phyloP scores from a whole-genome alignment of 768 basidiomycete genomes.

The Hygrocybe coccinea region DNA sequence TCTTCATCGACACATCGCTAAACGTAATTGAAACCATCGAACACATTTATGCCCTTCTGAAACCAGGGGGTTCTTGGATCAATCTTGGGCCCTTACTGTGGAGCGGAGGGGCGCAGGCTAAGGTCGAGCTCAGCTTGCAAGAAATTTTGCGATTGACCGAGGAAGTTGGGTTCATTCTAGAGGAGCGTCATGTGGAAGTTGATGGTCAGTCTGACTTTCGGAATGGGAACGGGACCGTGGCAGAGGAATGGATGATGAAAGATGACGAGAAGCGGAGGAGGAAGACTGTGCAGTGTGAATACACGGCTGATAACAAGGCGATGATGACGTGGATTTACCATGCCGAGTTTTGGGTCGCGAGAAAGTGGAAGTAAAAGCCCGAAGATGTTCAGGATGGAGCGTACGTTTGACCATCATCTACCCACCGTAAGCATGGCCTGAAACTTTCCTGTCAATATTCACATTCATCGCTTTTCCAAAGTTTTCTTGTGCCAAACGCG shows the following conservation, averaged over 20 bases:
- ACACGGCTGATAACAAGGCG: conserved; percentile 54
- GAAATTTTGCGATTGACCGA: conserved; percentile 51
- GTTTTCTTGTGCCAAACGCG: not conserved
- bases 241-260: too few relatives aligned
- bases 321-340: conserved; percentile 72
- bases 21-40: conserved; percentile 50
- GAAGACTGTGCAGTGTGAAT: conserved; percentile 56
- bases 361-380: conserved; percentile 33
- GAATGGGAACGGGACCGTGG: too few relatives aligned
- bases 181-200: conserved; percentile 7
- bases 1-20: conserved; percentile 62
- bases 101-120: conserved; percentile 51
- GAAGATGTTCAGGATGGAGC: too few relatives aligned
- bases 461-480: not conserved
- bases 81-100: conserved; percentile 68
- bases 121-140: conserved; percentile 58
- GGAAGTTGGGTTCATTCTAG: conserved; percentile 51
- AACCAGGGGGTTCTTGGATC: conserved; percentile 64
- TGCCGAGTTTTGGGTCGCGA: conserved; percentile 65
- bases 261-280: conserved; percentile 23
- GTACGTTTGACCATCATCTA: not conserved
- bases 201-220: conserved; percentile 14
- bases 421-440: too few relatives aligned
- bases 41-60: conserved; percentile 53
- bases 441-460: too few relatives aligned